Evolutionary conservation across 1,284 basidiomycete species (phyloP).

Genomic region (Boletellus deceptivus): DNA sequence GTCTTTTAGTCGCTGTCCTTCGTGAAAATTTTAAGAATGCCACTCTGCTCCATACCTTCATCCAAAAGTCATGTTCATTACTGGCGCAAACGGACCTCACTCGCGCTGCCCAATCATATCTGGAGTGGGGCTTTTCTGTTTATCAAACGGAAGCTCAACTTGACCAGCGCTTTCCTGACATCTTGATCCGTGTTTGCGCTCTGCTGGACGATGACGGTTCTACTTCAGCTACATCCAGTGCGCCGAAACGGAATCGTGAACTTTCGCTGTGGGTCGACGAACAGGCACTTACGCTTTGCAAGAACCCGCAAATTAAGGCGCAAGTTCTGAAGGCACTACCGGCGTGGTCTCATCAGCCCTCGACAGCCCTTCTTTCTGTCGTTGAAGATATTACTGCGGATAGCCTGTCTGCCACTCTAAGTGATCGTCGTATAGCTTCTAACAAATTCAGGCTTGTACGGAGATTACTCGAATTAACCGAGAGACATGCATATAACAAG

Average conservation of each 20-base stretch:
- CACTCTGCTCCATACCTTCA: conserved; percentile 62
- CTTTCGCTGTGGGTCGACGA: conserved; percentile 65
- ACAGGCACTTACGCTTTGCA: conserved; percentile 45
- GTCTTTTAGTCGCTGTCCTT: conserved; percentile 67
- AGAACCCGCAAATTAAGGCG: conserved; percentile 36
- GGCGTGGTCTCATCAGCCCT: conserved; percentile 69
- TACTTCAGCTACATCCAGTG: conserved; percentile 31
- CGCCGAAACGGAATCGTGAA: conserved; percentile 40
- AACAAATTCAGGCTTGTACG: conserved; percentile 78
- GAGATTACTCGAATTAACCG: conserved; percentile 50
- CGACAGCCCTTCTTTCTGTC: conserved; percentile 42
- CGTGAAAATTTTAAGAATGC: conserved; percentile 53
- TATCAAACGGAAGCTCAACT: conserved; percentile 41
- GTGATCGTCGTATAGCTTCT: conserved; percentile 53
- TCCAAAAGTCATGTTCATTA: conserved; percentile 66
- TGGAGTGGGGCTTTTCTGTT: conserved; percentile 71
- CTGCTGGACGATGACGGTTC: conserved; percentile 50
- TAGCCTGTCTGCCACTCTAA: conserved; percentile 52
- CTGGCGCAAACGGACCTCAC: conserved; percentile 70
- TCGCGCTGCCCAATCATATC: conserved; percentile 66
- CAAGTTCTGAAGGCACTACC: conserved; percentile 58
- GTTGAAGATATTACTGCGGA: conserved; percentile 45
- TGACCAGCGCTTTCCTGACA: conserved; percentile 57
- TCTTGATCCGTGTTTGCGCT: conserved; percentile 63
- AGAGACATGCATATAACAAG: conserved; percentile 37